phyloP scores from a whole-genome alignment of 768 basidiomycete species.

The Pleurotus cornucopiae region DNA sequence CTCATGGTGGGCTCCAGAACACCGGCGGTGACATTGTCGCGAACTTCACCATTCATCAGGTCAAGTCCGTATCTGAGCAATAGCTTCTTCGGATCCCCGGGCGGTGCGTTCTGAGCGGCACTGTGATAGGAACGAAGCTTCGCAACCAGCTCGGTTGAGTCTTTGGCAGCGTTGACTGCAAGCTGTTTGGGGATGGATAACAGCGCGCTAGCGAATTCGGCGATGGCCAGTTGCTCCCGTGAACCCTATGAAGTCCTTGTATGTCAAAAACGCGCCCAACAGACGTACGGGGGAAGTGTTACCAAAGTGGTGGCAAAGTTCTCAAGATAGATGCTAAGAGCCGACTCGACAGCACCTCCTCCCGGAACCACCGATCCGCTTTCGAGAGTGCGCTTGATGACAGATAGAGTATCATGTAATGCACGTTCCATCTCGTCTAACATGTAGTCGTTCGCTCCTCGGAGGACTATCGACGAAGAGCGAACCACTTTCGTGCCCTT shows the following conservation, averaged over 20 bases:
- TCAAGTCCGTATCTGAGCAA: constrained; percentile 93
- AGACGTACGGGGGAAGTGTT: constrained; percentile 24
- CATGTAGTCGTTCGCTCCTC: constrained; percentile 99
- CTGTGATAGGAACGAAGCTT: constrained; percentile 97
- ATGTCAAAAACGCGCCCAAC: constrained; percentile 9
- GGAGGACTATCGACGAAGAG: constrained; percentile 87
- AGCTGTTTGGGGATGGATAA: constrained; percentile 96
- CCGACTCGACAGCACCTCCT: constrained; percentile 96
- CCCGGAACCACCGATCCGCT: constrained; percentile 95
- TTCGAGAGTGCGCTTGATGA: constrained; percentile 96
- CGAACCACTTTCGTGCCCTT: constrained; percentile 97
- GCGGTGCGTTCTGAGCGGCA: constrained; percentile 88
- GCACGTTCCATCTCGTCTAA: constrained; percentile 99
- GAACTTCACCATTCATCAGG: constrained; percentile 88
- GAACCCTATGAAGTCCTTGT: constrained; percentile 64
- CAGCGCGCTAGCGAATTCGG: constrained; percentile 93
- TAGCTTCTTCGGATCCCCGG: constrained; percentile 86
- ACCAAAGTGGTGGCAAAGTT: constrained; percentile 98
- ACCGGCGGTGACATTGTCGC: constrained; percentile 92
- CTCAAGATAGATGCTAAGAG: constrained; percentile 94
- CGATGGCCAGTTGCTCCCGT: constrained; percentile 96
- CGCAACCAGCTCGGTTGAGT: constrained; percentile 95
- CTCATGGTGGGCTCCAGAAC: constrained; percentile 95
- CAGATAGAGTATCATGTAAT: constrained; percentile 88
- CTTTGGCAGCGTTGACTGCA: constrained; percentile 97